Percentiles rank a stretch among this genome's conserved stretches.
These are phyloP conservation scores for Penicillium fuscoglaucum DNA, from an alignment of 2,329 filamentous ascomycete genomes.

Conservation along the genomic window DNA sequence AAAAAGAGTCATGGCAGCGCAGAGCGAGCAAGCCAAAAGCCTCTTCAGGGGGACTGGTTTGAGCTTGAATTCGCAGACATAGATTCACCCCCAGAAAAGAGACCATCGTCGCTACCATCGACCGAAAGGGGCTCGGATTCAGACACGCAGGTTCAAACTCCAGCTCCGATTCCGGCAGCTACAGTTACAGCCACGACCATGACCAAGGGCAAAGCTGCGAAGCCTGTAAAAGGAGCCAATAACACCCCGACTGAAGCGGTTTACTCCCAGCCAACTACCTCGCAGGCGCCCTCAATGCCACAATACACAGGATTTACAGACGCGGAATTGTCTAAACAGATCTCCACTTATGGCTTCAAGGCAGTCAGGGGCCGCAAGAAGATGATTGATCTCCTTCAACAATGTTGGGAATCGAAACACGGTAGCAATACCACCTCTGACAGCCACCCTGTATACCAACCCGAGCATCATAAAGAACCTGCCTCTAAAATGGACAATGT, in stretches of 20 bases:
- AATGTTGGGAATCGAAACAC: constrained; percentile 68
- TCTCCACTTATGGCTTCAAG: constrained; percentile 71
- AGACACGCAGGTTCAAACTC: not conserved
- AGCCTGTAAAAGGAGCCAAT: not conserved
- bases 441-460: not conserved
- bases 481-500: not conserved
- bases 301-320: constrained; percentile 64
- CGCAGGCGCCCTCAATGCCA: constrained; percentile 44
- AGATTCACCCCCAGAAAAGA: constrained; percentile 7
- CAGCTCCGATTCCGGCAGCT: not conserved
- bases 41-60: constrained; percentile 18
- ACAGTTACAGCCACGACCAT: not conserved
- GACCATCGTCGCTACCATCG: not conserved
- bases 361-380: constrained; percentile 65
- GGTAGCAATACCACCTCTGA: constrained; percentile 14
- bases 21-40: not conserved
- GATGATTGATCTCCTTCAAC: constrained; percentile 69
- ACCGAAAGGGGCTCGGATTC: not conserved
- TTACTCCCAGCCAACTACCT: not conserved
- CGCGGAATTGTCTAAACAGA: constrained; percentile 60
- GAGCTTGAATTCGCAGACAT: constrained; percentile 17
- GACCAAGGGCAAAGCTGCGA: not conserved
- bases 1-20: not conserved
- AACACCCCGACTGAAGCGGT: not conserved
- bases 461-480: not conserved